Evolutionary conservation across 495 filamentous ascomycete species (phyloP).

Genomic region (Penicillium pancosmium): DNA sequence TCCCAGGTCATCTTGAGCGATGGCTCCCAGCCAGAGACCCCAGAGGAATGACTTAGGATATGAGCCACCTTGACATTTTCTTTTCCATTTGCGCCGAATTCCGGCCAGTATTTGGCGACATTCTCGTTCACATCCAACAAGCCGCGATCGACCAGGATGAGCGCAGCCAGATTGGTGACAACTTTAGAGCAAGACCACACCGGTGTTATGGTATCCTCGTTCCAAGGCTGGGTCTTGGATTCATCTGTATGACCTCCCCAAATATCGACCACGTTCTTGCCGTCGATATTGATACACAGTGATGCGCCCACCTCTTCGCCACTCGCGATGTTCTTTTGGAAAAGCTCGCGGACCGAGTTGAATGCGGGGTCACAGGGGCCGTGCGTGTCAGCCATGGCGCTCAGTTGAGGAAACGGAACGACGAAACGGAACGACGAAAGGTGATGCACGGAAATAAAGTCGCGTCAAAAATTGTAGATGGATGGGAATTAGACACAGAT

Average conservation of each 20-base stretch:
- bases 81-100: constrained; percentile 46
- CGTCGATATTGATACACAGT: constrained; percentile 44
- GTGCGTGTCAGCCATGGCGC: constrained; percentile 33
- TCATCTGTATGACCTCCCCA: constrained; percentile 47
- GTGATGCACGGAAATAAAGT: background rate
- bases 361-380: constrained; percentile 43
- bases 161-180: constrained; percentile 38
- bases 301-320: constrained; percentile 47
- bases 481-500: too few species aligned
- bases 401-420: background rate
- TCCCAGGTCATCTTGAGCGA: constrained; percentile 24
- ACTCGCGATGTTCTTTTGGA: constrained; percentile 28
- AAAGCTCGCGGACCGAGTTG: constrained; percentile 31
- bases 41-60: constrained; percentile 43
- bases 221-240: constrained; percentile 35
- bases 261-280: constrained; percentile 46
- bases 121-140: constrained; percentile 38
- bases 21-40: constrained; percentile 38
- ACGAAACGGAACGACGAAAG: background rate
- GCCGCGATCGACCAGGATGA: constrained; percentile 45
- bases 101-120: constrained; percentile 50
- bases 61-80: constrained; percentile 44
- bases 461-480: too few species aligned
- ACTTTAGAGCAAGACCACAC: constrained; percentile 49
- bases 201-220: constrained; percentile 39